Base-by-base conservation (phyloP, 2,329 filamentous ascomycete genomes). In the Calonectria multiphialidica region DNA sequence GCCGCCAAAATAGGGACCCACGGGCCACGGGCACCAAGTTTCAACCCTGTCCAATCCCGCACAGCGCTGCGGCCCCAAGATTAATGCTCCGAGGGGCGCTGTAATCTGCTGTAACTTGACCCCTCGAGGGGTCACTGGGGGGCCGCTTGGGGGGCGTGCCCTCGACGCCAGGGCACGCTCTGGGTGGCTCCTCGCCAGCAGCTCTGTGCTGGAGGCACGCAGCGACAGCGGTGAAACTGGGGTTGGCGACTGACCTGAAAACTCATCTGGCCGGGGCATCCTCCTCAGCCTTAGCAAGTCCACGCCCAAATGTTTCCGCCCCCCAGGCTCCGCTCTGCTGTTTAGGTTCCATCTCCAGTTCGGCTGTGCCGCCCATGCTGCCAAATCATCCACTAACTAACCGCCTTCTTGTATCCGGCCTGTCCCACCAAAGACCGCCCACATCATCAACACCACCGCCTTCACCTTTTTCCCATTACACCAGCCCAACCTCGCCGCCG, bases 381-480 rank as follows among this genome's bases (percentile, higher is more conserved):
- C 40, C 53, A 68, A 59, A 68, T 68, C 65, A 57, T 61, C 65
- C 65, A 61, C 65, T 68, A 68, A 68, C 66, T 50, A 28, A 35
- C 12, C n/a, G 23, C 53, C 53, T 59, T 59, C 35, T 59, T 59
- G 53, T 59, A 59, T 59, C 53, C 53, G 53, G 53, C 53, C 66
- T 57, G 59, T 66, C 69, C 59, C 69, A 55, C 63, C 69, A 63
- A 55, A 71, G 49, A 63, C 64, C 69, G 57, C 63, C 69, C 69
- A 71, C 62, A 59, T 59, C 55, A 67, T 57, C 69, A 49, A 59
- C 69, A 71, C 69, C 69, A 71, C 69, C 64, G 69, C 69, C 64
- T 59, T 64, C 47, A 47, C 30, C 47, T 47, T 59, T 49, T 63
- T 57, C 62, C 57, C 69, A 62, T 63, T 55, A 64, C 64, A 71